Base-by-base conservation (phyloP, 2,329 filamentous ascomycete genomes). In the Ilyonectria mors-panacis region DNA sequence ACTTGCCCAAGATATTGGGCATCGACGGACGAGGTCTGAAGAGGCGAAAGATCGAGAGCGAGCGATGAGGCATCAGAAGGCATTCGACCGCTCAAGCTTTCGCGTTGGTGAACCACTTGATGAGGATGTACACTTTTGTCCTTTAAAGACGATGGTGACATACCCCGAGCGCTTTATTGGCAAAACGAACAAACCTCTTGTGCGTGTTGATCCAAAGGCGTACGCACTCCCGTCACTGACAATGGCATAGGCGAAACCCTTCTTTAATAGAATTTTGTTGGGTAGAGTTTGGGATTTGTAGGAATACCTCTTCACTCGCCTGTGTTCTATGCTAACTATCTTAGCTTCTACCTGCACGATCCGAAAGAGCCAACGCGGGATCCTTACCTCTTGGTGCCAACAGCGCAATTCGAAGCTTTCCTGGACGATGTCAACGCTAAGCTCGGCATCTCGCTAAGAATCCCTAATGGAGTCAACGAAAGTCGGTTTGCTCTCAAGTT, bases 201-300 rank as follows among this genome's bases (percentile, higher is more conserved):
- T 83, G 78, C 72, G 73, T 85, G 54, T 48, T 15, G 19, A 30
- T 33, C 33, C 6, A 15, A 5, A 2, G 13, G 6, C 12, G 15
- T 17, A 26, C 8, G 15, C 19, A 21, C 17, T 42, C 4, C 21
- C 8, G 15, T n/a, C 9, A 21, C 69, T 78, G 55, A 78, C 57
- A 15, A 3, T 6, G 2, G 2, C n/a, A 8, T 23, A 86, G 85
- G 81, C 80, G 5, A 73, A 71, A 23, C 80, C 82, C 0, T 86
- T 88, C 78, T 94, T 93, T 72, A 83, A 87, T 37, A 75, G 78
- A 3, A 86, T 93, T 56, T 84, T 92, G 70, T 88, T 87, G 73
- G 80, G 83, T 2, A 86, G 89, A 65, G 76, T 83, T 12, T 97
- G 94, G 94, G 90, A 95, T 69, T 82, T 97, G 93, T 96, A 84